phyloP scores from a whole-genome alignment of 164 flowering plant genomes.

The Aristolochia fimbriata region DNA sequence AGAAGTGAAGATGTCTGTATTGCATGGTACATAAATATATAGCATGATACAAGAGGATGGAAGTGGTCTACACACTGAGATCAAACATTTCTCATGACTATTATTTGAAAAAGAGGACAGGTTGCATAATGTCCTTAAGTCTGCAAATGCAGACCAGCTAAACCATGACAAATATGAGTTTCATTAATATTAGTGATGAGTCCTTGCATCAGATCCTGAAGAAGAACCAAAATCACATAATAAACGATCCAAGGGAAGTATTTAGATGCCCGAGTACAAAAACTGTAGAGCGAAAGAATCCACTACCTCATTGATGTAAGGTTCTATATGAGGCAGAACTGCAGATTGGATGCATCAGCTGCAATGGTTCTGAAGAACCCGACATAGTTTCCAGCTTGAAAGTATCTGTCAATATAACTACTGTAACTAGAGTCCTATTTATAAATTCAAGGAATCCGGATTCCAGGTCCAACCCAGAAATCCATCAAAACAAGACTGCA shows the following conservation, averaged over 20 bases:
- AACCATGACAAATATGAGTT: not conserved
- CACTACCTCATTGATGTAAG: conserved; percentile 56
- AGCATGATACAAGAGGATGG: too few relatives aligned
- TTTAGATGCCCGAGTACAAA: not conserved
- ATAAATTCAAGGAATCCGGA: not conserved
- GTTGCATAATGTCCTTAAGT: not conserved
- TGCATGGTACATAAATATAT: too few relatives aligned
- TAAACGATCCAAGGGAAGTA: not conserved
- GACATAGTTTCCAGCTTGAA: conserved; percentile 52
- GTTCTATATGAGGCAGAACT: conserved; percentile 69
- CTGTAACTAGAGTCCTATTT: not conserved
- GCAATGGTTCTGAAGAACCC: conserved; percentile 41
- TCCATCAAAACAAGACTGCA: not conserved
- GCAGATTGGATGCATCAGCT: conserved; percentile 63
- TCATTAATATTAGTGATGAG: not conserved
- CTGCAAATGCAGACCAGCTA: not conserved
- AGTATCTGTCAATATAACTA: conserved; percentile 35
- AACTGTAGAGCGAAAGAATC: not conserved
- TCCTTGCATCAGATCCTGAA: not conserved
- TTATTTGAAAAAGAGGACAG: not conserved
- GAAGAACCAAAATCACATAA: not conserved
- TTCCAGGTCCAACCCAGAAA: not conserved
- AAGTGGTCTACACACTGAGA: too few relatives aligned
- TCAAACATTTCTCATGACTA: too few relatives aligned
- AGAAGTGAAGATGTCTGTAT: too few relatives aligned